Base-by-base conservation (phyloP, 2,329 filamentous ascomycete species). In the Myriosclerotinia duriaeana region DNA sequence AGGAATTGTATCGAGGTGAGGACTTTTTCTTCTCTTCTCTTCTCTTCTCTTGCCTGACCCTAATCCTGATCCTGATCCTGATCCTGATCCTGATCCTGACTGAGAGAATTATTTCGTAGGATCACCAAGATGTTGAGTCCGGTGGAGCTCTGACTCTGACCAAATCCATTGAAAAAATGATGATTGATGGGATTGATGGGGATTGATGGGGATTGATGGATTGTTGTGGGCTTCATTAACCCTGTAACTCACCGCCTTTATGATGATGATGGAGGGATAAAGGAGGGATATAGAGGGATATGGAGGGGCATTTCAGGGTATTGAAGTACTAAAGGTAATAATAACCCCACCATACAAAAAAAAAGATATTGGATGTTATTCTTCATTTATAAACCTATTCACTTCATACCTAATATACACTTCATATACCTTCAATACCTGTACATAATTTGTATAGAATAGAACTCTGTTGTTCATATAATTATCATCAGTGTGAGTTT, bases 91-190 rank as follows among this genome's bases (percentile, higher is more conserved):
- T 26, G 48, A 52, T 22, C 22, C 26, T 12, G 48, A 52, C 26
- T 26, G 48, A 30, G 48, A 52, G 48, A 52, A 58, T 30, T 58
- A n/a, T 58, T 58, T 20, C 40, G 30, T 48, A 48, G 20, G 42
- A 46, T 46, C 40, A 42, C 40, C 40, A 42, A 14, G 15, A 12
- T 46, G 40, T 44, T 44, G 26, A 34, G 38, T 38, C 38, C 38
- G 30, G 38, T 58, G 54, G 54, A 66, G 64, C 46, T 65, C 38
- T 65, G 53, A 46, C 46, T 65, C 38, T 65, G 53, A 46, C 62
- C 55, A 65, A 52, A 55, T 53, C 36, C 14, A 52, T 58, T 46
- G 50, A 36, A 66, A 34, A 52, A 55, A n/a, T n/a, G n/a, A n/a
- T n/a, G n/a, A n/a, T n/a, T 54, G 36, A 62, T 63, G 56, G 56